These are phyloP conservation scores for Albatrellus sp. DNA, from an alignment of 1,284 basidiomycete species.

Conservation along the genomic window DNA sequence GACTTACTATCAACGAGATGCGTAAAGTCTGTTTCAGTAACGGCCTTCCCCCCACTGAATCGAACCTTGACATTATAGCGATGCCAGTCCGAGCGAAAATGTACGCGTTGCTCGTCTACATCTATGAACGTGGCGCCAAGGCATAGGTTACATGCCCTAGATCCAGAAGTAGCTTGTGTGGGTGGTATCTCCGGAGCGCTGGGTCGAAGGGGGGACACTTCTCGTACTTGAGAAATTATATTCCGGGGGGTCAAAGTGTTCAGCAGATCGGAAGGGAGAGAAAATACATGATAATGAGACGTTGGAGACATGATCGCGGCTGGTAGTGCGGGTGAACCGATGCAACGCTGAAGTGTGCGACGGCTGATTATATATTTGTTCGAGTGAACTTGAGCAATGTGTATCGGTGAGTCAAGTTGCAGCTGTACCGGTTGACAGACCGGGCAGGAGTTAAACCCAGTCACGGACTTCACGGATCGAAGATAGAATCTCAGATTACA, in stretches of 20 bases:
- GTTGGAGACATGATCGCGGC: slow-evolving; percentile 4
- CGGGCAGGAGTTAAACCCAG: too few relatives aligned
- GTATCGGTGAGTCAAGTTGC: too few relatives aligned
- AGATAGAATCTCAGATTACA: too few relatives aligned
- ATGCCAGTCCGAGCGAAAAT: slow-evolving; percentile 97
- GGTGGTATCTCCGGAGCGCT: slow-evolving; percentile 17
- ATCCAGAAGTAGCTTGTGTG: slow-evolving; percentile 22
- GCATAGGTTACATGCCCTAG: slow-evolving; percentile 68
- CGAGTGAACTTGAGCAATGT: too few relatives aligned
- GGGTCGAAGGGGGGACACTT: slow-evolving; percentile 15
- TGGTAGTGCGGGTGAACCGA: too few relatives aligned
- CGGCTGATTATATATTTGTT: too few relatives aligned
- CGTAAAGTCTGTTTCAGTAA: slow-evolving; percentile 63
- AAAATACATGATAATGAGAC: slow-evolving; percentile 38
- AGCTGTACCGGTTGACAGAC: too few relatives aligned
- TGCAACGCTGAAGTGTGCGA: too few relatives aligned
- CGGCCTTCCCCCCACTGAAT: slow-evolving; percentile 44
- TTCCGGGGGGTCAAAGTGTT: slow-evolving; percentile 54
- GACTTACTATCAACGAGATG: slow-evolving; percentile 67
- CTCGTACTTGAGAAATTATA: slow-evolving; percentile 28
- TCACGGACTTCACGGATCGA: too few relatives aligned
- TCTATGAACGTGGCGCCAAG: slow-evolving; percentile 58
- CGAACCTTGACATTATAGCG: slow-evolving; percentile 89
- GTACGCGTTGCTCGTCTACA: slow-evolving; percentile 73
- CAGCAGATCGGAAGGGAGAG: slow-evolving; percentile 55